These are phyloP conservation scores for Oidiodendron maius DNA, from an alignment of 495 filamentous ascomycete genomes.

Conservation along the genomic window DNA sequence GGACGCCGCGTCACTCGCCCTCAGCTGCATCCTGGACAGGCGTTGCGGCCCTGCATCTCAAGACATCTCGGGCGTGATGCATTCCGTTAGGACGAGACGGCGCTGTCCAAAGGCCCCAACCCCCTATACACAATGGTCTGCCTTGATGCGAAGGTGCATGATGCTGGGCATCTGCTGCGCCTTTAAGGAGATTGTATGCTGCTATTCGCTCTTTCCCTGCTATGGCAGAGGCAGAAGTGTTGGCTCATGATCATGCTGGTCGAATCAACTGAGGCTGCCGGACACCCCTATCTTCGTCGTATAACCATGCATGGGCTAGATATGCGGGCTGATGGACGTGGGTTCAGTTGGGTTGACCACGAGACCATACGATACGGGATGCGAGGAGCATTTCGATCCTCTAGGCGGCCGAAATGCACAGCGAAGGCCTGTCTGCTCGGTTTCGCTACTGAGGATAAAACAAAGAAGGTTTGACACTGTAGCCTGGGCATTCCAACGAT, in stretches of 20 bases:
- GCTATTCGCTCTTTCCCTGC: constrained; percentile 7
- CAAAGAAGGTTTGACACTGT: constrained; percentile 15
- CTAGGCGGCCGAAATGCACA: constrained; percentile 15
- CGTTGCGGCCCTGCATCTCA: not conserved
- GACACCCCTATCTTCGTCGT: constrained; percentile 8
- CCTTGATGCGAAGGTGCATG: constrained; percentile 14
- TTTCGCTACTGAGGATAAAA: constrained; percentile 10
- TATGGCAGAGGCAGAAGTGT: constrained; percentile 8
- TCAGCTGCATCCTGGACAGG: too few species aligned
- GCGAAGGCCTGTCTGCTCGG: too few species aligned
- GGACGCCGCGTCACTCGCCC: constrained; percentile 4
- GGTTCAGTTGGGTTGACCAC: not conserved
- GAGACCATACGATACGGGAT: too few species aligned
- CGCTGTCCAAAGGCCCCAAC: constrained; percentile 8
- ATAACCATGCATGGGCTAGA: constrained; percentile 11
- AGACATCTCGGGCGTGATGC: constrained; percentile 8
- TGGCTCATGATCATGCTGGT: constrained; percentile 9
- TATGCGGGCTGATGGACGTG: constrained; percentile 7
- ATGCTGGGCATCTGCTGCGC: constrained; percentile 13
- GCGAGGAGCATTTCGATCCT: constrained; percentile 15
- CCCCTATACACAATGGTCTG: constrained; percentile 10
- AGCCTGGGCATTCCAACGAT: constrained; percentile 8
- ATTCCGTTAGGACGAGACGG: constrained; percentile 11
- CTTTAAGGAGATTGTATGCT: constrained; percentile 13
- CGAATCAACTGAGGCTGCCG: constrained; percentile 8